phyloP scores from a whole-genome alignment of 2,329 filamentous ascomycete genomes.

The Alternaria longipes region DNA sequence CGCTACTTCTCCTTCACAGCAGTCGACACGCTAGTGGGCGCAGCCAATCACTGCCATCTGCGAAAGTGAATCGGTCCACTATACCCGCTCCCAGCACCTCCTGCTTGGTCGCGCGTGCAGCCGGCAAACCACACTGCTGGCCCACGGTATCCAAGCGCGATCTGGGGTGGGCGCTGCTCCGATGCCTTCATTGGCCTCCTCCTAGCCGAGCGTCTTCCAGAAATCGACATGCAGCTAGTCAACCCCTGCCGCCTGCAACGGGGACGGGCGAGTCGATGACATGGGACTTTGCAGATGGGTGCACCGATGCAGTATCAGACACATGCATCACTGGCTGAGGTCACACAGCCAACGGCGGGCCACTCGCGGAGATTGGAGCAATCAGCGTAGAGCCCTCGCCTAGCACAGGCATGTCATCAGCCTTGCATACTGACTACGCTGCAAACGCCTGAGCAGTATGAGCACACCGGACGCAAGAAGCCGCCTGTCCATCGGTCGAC shows the following conservation, averaged over 20 bases:
- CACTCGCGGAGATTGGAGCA: constrained; percentile 47
- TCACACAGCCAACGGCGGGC: constrained; percentile 45
- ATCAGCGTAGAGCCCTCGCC: constrained; percentile 26
- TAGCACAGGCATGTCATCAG: constrained; percentile 24
- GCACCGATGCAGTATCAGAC: constrained; percentile 36
- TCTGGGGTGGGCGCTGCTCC: constrained; percentile 40
- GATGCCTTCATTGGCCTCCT: constrained; percentile 30
- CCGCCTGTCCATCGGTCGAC: constrained; percentile 27
- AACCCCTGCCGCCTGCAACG: constrained; percentile 35
- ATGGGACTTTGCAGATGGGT: constrained; percentile 29
- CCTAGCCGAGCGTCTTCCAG: constrained; percentile 46
- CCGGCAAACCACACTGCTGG: constrained; percentile 45
- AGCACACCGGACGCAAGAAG: constrained; percentile 30
- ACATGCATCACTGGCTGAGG: constrained; percentile 30
- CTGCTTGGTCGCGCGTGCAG: constrained; percentile 39
- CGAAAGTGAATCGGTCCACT: constrained; percentile 24
- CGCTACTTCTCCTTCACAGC: constrained; percentile 27
- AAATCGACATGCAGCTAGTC: constrained; percentile 37
- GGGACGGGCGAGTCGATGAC: constrained; percentile 30
- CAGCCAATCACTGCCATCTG: constrained; percentile 19
- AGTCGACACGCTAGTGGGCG: neutral
- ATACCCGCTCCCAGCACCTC: constrained; percentile 37
- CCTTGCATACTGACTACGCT: constrained; percentile 30
- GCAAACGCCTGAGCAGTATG: constrained; percentile 15
- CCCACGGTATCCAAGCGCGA: constrained; percentile 44